These are phyloP conservation scores for Tolypocladium endophyticum DNA, from an alignment of 2,329 filamentous ascomycete genomes.

Conservation along the genomic window DNA sequence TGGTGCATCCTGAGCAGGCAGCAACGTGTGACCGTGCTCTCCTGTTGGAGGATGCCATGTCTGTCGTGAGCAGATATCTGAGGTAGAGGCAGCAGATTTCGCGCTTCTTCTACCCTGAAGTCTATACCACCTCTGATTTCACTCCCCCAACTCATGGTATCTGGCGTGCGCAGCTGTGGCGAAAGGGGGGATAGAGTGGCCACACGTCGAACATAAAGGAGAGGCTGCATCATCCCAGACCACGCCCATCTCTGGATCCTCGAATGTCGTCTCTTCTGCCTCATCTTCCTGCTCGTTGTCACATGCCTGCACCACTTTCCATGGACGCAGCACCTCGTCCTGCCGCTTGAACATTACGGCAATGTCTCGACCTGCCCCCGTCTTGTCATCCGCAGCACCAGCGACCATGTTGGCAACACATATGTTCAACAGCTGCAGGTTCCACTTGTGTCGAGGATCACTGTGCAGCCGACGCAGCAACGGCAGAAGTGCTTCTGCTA, in stretches of 20 bases:
- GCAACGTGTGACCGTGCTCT: not conserved
- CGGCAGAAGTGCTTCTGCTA: slow-evolving; percentile 55
- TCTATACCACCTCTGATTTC: not conserved
- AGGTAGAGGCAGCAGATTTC: not conserved
- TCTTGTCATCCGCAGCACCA: slow-evolving; percentile 36
- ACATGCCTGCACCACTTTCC: slow-evolving; percentile 37
- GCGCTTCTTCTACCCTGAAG: not conserved
- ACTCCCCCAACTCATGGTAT: slow-evolving; percentile 22
- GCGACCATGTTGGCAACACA: slow-evolving; percentile 77
- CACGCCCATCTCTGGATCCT: slow-evolving; percentile 9
- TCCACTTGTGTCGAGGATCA: slow-evolving; percentile 57
- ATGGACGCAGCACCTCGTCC: slow-evolving; percentile 57
- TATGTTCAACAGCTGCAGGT: slow-evolving; percentile 75
- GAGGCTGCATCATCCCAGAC: slow-evolving; percentile 21
- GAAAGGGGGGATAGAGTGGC: slow-evolving; percentile 43
- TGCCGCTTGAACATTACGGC: slow-evolving; percentile 72
- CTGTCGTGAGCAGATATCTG: not conserved
- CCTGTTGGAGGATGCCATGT: not conserved
- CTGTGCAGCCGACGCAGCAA: slow-evolving; percentile 68
- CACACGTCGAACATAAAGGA: slow-evolving; percentile 35
- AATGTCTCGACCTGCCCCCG: slow-evolving; percentile 63
- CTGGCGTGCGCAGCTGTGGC: slow-evolving; percentile 43
- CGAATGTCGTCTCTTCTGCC: slow-evolving; percentile 2
- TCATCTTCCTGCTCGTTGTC: slow-evolving; percentile 15
- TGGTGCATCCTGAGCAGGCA: not conserved